Conservation (phyloP, 1,284 basidiomycete species). For the Ceratobasidium sp. region DNA sequence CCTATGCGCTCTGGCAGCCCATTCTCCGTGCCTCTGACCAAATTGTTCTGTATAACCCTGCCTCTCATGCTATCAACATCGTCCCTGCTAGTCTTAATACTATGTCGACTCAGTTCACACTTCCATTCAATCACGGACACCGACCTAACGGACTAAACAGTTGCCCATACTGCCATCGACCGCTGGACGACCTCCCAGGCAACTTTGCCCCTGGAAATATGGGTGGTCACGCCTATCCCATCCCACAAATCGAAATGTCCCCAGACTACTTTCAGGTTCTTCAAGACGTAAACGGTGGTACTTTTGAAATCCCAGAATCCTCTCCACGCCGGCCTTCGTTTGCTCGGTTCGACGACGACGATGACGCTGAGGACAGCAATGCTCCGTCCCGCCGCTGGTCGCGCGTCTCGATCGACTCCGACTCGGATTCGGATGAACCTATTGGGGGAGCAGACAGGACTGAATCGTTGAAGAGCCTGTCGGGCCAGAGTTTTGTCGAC, state of each 20-base stretch:
- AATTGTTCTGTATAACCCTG: constrained; percentile 88
- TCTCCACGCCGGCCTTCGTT: background rate
- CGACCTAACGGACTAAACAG: background rate
- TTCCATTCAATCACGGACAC: constrained; percentile 15
- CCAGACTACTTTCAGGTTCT: constrained; percentile 80
- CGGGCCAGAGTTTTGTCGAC: constrained; percentile 18
- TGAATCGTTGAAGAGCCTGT: constrained; percentile 14
- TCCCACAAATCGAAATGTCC: constrained; percentile 46
- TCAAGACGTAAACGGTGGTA: constrained; percentile 36
- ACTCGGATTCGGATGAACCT: constrained; percentile 15
- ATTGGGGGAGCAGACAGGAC: background rate
- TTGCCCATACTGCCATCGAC: constrained; percentile 78
- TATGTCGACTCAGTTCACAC: constrained; percentile 34
- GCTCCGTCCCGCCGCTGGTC: constrained; percentile 29
- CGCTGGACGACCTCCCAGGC: constrained; percentile 54
- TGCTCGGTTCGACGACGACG: constrained; percentile 28
- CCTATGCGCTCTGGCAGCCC: constrained; percentile 46
- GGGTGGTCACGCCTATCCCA: constrained; percentile 23
- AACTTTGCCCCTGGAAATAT: constrained; percentile 2
- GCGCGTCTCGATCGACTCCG: constrained; percentile 32
- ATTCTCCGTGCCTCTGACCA: constrained; percentile 72
- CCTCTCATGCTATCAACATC: constrained; percentile 84
- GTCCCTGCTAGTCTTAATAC: constrained; percentile 54
- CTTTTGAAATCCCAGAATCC: background rate
- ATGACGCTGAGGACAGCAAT: constrained; percentile 7